These are phyloP conservation scores for Termitomyces bulborhizus DNA, from an alignment of 768 basidiomycete genomes.

Conservation along the genomic window DNA sequence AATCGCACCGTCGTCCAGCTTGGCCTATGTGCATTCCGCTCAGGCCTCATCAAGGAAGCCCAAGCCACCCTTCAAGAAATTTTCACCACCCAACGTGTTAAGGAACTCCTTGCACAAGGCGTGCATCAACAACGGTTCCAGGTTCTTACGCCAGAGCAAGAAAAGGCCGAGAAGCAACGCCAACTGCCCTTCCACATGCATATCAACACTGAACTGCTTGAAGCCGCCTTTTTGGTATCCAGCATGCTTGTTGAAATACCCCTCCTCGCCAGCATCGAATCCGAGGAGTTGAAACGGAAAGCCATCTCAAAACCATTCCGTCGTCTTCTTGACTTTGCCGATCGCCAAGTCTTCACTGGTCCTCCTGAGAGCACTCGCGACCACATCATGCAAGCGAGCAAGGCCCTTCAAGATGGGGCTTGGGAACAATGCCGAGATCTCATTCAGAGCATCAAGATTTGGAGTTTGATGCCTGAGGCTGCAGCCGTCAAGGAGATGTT, in stretches of 20 bases:
- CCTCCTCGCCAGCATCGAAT: constrained; percentile 87
- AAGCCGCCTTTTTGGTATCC: constrained; percentile 95
- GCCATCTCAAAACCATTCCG: constrained; percentile 96
- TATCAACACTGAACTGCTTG: constrained; percentile 95
- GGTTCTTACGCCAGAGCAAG: constrained; percentile 87
- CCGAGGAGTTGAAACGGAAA: constrained; percentile 90
- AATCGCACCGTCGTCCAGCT: constrained; percentile 97
- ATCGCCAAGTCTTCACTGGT: constrained; percentile 95
- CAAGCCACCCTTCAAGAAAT: constrained; percentile 93
- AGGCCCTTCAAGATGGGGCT: constrained; percentile 92
- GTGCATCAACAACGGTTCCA: constrained; percentile 92
- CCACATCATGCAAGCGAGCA: constrained; percentile 99
- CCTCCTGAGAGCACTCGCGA: constrained; percentile 98
- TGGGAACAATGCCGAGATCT: constrained; percentile 96
- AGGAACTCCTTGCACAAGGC: constrained; percentile 95
- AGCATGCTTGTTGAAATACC: constrained; percentile 99
- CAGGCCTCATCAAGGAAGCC: constrained; percentile 89
- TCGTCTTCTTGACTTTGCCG: constrained; percentile 90
- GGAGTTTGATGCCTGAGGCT: constrained; percentile 93
- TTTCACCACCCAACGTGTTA: constrained; percentile 93
- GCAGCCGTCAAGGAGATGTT: constrained; percentile 90
- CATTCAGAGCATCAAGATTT: constrained; percentile 94
- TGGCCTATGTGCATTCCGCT: constrained; percentile 94
- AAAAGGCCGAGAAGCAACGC: constrained; percentile 91
- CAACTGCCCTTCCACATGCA: constrained; percentile 99